phyloP scores from a whole-genome alignment of 768 basidiomycete species.

The Suillus paluster region DNA sequence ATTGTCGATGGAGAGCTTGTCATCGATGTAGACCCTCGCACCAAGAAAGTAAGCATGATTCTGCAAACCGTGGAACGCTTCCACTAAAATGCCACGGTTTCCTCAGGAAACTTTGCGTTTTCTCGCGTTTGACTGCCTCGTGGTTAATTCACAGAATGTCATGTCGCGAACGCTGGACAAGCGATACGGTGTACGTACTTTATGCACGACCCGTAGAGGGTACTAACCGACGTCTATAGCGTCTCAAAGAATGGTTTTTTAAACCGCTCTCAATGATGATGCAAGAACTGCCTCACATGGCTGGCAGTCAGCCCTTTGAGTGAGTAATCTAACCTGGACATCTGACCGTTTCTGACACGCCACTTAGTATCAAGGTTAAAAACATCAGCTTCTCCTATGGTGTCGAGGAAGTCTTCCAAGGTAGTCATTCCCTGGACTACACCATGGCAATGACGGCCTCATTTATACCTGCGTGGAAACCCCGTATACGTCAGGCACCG shows the following conservation, averaged over 20 bases:
- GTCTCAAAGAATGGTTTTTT: conserved; percentile 81
- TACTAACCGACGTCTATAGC: conserved; percentile 13
- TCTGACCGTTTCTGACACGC: conserved; percentile 10
- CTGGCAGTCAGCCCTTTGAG: conserved; percentile 77
- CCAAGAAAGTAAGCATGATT: conserved; percentile 57
- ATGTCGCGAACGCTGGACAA: conserved; percentile 84
- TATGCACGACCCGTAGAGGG: not conserved
- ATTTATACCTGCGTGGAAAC: conserved; percentile 94
- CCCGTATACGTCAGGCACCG: conserved; percentile 82
- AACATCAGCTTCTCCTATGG: conserved; percentile 86
- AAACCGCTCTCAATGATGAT: conserved; percentile 78
- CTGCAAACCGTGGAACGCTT: not conserved
- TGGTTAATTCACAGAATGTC: conserved; percentile 83
- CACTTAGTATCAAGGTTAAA: conserved; percentile 80
- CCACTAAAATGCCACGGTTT: conserved; percentile 6
- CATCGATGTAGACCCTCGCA: conserved; percentile 81
- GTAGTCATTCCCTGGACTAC: conserved; percentile 82
- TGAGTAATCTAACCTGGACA: conserved; percentile 43
- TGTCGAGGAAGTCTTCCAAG: conserved; percentile 82
- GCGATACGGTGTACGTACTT: conserved; percentile 80
- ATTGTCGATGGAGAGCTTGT: conserved; percentile 95
- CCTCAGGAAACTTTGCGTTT: conserved; percentile 78
- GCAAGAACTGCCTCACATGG: conserved; percentile 69
- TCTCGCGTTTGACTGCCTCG: conserved; percentile 92
- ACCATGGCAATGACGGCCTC: conserved; percentile 94